Percentiles rank a stretch among this genome's conserved stretches.
Conservation (phyloP, 108 stramenopile genomes). For the Chaetoceros muelleri region DNA sequence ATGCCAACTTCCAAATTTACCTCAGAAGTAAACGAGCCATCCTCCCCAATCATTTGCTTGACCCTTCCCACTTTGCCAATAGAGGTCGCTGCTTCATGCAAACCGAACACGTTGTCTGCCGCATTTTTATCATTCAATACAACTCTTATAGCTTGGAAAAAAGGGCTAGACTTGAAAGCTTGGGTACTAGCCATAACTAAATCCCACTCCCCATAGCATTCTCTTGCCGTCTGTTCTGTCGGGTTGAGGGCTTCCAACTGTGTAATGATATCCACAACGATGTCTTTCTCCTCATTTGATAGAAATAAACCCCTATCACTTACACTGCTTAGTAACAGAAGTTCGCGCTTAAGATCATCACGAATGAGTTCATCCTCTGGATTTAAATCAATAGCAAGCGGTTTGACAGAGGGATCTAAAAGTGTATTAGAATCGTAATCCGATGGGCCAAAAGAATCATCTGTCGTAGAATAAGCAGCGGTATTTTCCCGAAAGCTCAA, state of each 20-base stretch:
- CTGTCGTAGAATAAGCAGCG: background rate
- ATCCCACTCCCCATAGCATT: slow-evolving; percentile 78
- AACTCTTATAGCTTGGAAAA: slow-evolving; percentile 59
- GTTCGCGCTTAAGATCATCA: slow-evolving; percentile 68
- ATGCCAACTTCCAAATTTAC: slow-evolving; percentile 71
- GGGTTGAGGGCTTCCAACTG: slow-evolving; percentile 75
- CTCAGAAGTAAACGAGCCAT: slow-evolving; percentile 39
- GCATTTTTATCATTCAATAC: slow-evolving; percentile 51
- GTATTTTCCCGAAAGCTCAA: background rate
- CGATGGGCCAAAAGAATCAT: slow-evolving; percentile 22
- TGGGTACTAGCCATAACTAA: slow-evolving; percentile 66
- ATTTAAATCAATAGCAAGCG: slow-evolving; percentile 48
- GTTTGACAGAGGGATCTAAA: slow-evolving; percentile 17
- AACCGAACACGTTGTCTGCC: slow-evolving; percentile 52
- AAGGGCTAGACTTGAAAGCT: slow-evolving; percentile 71
- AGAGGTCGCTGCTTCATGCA: slow-evolving; percentile 67
- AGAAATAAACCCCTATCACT: slow-evolving; percentile 66
- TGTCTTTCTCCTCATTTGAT: slow-evolving; percentile 47
- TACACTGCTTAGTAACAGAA: slow-evolving; percentile 61
- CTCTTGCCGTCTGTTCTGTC: slow-evolving; percentile 48
- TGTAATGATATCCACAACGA: slow-evolving; percentile 66
- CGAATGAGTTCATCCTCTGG: slow-evolving; percentile 66
- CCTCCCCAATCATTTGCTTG: slow-evolving; percentile 45
- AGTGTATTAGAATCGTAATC: slow-evolving; percentile 35
- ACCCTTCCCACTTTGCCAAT: slow-evolving; percentile 63